phyloP scores from a whole-genome alignment of 2,329 filamentous ascomycete genomes.

The Cladophialophora psammophila region DNA sequence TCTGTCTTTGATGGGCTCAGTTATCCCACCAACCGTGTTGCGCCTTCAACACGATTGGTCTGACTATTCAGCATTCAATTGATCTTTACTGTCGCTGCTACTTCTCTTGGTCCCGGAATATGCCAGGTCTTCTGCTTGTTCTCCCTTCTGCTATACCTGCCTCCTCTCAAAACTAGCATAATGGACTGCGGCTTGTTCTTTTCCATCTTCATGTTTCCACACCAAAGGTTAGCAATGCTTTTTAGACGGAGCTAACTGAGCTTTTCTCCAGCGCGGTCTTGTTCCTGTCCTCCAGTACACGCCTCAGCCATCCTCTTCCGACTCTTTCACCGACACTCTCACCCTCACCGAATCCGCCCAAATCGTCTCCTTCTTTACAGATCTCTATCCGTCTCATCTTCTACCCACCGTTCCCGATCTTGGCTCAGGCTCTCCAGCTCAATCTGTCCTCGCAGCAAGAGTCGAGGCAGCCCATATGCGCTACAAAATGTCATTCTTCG shows the following conservation, averaged over 20 bases:
- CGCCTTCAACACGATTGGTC: neutral
- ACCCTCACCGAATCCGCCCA: constrained; percentile 77
- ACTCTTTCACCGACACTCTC: constrained; percentile 58
- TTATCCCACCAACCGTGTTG: too few relatives aligned
- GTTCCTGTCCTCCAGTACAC: constrained; percentile 67
- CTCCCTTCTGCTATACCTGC: neutral
- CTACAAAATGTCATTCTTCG: constrained; percentile 74
- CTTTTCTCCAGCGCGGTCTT: constrained; percentile 65
- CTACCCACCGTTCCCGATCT: constrained; percentile 44
- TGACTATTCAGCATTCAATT: neutral
- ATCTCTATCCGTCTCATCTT: constrained; percentile 73
- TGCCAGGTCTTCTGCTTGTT: neutral
- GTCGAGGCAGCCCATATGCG: constrained; percentile 66
- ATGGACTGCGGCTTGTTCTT: neutral
- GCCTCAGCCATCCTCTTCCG: constrained; percentile 56
- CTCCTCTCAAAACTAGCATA: too few relatives aligned
- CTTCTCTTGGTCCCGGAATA: neutral
- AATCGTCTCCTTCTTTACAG: constrained; percentile 74
- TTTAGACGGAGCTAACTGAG: neutral
- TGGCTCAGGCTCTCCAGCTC: neutral
- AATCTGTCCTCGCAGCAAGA: constrained; percentile 47
- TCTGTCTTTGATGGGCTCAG: too few relatives aligned
- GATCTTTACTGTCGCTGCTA: neutral
- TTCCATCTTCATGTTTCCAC: neutral
- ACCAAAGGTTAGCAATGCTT: neutral